phyloP scores from a whole-genome alignment of 441 rosid species.

The Mallotus repandus region DNA sequence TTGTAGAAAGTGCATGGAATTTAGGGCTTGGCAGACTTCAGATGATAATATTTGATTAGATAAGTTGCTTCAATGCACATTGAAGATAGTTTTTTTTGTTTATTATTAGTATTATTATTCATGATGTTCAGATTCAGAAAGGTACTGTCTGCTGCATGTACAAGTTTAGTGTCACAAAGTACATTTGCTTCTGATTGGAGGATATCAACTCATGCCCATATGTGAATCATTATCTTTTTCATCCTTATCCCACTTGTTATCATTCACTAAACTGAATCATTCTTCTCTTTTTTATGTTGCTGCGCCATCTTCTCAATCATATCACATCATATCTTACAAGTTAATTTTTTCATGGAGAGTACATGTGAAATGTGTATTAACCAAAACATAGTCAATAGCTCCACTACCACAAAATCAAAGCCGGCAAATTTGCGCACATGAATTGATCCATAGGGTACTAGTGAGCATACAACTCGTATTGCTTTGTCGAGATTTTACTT shows the following conservation, averaged over 20 bases:
- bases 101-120: too few species aligned
- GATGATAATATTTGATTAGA: background rate
- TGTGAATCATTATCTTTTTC: background rate
- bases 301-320: background rate
- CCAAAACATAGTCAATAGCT: too few species aligned
- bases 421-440: background rate
- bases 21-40: slow-evolving; percentile 20
- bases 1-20: slow-evolving; percentile 30
- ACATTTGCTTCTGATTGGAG: background rate
- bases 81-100: background rate
- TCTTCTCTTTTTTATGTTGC: background rate
- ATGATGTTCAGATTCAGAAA: background rate
- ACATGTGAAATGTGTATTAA: too few species aligned
- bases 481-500: too few species aligned
- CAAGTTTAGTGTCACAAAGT: background rate
- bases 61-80: slow-evolving; percentile 1
- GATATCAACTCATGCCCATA: background rate
- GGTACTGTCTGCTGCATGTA: background rate
- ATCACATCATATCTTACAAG: background rate
- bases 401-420: background rate
- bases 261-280: background rate
- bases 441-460: background rate
- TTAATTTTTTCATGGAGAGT: too few species aligned
- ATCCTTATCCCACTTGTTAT: background rate
- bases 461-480: too few species aligned